Conservation (phyloP, 2,329 filamentous ascomycete species). For the Teratosphaeria zuluensis region DNA sequence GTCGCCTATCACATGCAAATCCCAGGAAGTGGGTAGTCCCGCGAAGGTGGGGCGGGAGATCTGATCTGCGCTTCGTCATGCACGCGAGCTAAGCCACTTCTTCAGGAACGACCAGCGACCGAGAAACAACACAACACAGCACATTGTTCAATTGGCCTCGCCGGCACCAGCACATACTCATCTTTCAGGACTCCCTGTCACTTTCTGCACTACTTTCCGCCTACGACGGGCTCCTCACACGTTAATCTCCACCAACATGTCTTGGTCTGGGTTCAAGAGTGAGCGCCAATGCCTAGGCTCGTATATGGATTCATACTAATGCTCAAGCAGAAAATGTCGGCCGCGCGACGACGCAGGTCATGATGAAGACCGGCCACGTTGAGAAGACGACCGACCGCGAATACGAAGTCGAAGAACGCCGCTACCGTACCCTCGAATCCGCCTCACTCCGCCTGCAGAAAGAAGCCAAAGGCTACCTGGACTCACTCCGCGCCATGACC, state of each 20-base stretch:
- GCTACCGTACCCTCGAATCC: constrained; percentile 95
- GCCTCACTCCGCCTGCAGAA: constrained; percentile 88
- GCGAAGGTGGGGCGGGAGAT: neutral
- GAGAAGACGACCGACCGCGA: constrained; percentile 98
- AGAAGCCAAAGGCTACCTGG: constrained; percentile 95
- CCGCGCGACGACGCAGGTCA: constrained; percentile 86
- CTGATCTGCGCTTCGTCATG: neutral
- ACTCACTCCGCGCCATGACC: constrained; percentile 96
- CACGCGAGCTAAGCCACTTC: neutral
- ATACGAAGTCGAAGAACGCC: constrained; percentile 87
- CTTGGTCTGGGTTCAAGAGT: constrained; percentile 42
- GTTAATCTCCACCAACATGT: constrained; percentile 43
- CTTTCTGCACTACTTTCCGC: neutral
- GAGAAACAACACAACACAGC: neutral
- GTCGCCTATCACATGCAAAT: neutral
- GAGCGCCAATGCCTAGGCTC: neutral
- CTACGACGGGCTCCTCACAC: neutral
- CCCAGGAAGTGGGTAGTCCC: neutral
- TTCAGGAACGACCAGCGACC: neutral
- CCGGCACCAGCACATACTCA: neutral
- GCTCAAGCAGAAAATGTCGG: constrained; percentile 69
- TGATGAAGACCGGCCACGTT: constrained; percentile 99
- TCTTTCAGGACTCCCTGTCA: neutral
- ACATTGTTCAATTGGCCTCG: neutral
- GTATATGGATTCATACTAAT: constrained; percentile 51